A percentile compares a stretch with the other conserved stretches of the same genome.
These are phyloP conservation scores for Ramaria sp. DNA, from an alignment of 768 basidiomycete species.

Conservation along the genomic window DNA sequence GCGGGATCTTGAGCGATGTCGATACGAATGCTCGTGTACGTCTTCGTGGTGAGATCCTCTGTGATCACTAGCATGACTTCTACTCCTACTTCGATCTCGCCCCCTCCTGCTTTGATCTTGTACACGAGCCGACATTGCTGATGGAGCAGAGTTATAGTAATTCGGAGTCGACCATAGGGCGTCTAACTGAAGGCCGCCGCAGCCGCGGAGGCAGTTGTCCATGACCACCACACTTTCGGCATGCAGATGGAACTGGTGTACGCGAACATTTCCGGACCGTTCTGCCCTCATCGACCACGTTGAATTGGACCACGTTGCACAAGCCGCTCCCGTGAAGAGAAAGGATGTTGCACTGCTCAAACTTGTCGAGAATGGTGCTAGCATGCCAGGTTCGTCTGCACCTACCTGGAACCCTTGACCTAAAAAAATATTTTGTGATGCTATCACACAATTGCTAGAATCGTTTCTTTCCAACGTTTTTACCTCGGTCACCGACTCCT, in stretches of 20 bases:
- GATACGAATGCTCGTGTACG: background rate
- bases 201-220: too few species aligned
- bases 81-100: background rate
- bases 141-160: background rate
- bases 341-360: background rate
- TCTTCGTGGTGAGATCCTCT: background rate
- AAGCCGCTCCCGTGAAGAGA: background rate
- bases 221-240: background rate
- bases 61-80: background rate
- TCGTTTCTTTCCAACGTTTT: background rate
- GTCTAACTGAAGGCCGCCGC: background rate
- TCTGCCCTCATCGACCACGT: background rate
- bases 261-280: background rate
- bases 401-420: too few species aligned
- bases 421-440: too few species aligned
- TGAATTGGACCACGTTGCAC: background rate
- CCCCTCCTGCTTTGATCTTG: background rate
- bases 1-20: background rate
- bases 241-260: slow-evolving; percentile 8
- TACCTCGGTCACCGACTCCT: background rate
- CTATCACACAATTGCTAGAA: background rate
- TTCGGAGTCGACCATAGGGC: background rate
- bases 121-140: background rate
- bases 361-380: background rate
- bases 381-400: background rate